phyloP scores from a whole-genome alignment of 2,329 filamentous ascomycete species.

The Verticillium isaacii region DNA sequence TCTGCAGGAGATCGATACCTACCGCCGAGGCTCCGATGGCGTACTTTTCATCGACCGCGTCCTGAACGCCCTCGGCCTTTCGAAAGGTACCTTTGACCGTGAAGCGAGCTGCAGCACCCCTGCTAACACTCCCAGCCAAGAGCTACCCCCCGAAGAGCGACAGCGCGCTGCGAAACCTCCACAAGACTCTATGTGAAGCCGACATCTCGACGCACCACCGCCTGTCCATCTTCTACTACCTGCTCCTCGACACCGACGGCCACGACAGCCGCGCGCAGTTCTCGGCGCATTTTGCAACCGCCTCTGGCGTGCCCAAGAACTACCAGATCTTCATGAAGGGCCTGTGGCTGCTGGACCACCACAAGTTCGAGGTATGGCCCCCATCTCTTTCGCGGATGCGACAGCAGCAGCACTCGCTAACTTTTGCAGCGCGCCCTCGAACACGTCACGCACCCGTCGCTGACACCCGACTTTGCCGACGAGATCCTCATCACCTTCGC shows the following conservation, averaged over 20 bases:
- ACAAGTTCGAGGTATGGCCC: slow-evolving; percentile 56
- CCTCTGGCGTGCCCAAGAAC: slow-evolving; percentile 64
- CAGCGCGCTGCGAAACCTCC: slow-evolving; percentile 61
- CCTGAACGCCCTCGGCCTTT: slow-evolving; percentile 63
- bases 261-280: slow-evolving; percentile 44
- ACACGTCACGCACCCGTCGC: slow-evolving; percentile 72
- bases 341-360: slow-evolving; percentile 72
- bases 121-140: slow-evolving; percentile 36
- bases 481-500: slow-evolving; percentile 72
- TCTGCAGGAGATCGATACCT: slow-evolving; percentile 58
- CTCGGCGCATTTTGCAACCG: slow-evolving; percentile 53
- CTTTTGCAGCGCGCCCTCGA: slow-evolving; percentile 58
- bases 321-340: slow-evolving; percentile 80
- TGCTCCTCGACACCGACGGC: slow-evolving; percentile 69
- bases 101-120: too few species aligned
- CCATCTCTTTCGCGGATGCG: too few species aligned
- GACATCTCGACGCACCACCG: slow-evolving; percentile 69
- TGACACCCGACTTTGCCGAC: slow-evolving; percentile 77
- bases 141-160: slow-evolving; percentile 72
- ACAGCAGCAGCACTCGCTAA: not conserved
- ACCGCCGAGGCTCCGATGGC: slow-evolving; percentile 64
- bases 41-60: slow-evolving; percentile 77
- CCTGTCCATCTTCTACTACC: slow-evolving; percentile 77
- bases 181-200: slow-evolving; percentile 63
- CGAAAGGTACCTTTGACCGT: slow-evolving; percentile 49